Evolutionary conservation across 306 rosid genomes (phyloP), one percentile per base, ranked within the genome.

Genomic region (Biancaea sappan): DNA sequence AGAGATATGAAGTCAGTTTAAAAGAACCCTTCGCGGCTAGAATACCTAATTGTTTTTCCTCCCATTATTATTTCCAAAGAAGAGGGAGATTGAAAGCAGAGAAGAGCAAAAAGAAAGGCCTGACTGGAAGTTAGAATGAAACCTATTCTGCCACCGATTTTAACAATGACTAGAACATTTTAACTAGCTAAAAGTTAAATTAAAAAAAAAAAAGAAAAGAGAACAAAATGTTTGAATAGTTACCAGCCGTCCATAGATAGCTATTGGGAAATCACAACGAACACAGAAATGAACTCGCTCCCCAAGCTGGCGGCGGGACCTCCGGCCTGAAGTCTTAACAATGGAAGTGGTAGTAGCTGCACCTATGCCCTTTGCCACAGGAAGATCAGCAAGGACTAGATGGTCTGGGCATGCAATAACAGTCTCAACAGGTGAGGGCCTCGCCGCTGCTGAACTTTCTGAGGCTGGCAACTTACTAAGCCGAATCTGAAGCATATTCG

Each of bases 321-420:
- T 88, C 19, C 98, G 94, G 14, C 98, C 99, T 18, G 89, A 74
- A n/a, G 85, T 87, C 89, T 89, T 95, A 19, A 88, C 87, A 53
- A 78, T 81, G 1, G 97, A 86, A 78, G 88, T 82, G 62, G 90
- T 64, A 51, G 91, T 86, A 62, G 97, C 94, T 0, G 88, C 85
- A 43, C 99, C 99, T 47, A 92, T 95, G 57, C 98, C 99, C 85
- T 92, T 92, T 5, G 98, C 99, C 7, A 95, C 99, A 35, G 98
- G 92, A 69, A 95, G 99, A 81, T 95, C 94, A 61, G 99, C 98
- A 66, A 95, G 94, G 66, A 95, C 87, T 40, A 95, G 89, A 83
- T 95, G 99, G 75, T 95, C 98, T 18, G 99, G 98, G 82, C 99
- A 95, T 0, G 98, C 98, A n/a, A 92, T 95, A 75, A 88, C 96